These are phyloP conservation scores for Clarireedia homoeocarpa DNA, from an alignment of 2,329 filamentous ascomycete genomes.

Conservation along the genomic window DNA sequence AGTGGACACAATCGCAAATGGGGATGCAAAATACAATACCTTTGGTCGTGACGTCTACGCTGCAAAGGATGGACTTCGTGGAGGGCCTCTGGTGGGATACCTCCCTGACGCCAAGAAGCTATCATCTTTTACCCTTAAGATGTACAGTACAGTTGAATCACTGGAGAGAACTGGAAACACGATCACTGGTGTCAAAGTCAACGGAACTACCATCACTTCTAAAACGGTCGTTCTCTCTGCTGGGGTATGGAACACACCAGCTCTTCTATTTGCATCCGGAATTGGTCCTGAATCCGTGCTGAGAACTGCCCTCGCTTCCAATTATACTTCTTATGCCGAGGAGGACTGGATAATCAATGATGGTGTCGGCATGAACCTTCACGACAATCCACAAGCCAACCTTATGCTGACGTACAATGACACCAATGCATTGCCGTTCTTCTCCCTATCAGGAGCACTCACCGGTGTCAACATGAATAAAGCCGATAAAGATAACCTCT, in stretches of 20 bases:
- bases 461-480: not conserved
- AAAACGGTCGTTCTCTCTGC: not conserved
- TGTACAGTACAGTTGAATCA: not conserved
- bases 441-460: not conserved
- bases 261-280: not conserved
- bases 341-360: constrained; percentile 1
- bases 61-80: not conserved
- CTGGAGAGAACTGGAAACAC: not conserved
- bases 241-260: not conserved
- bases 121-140: not conserved
- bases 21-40: not conserved
- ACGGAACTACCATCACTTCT: not conserved
- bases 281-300: not conserved
- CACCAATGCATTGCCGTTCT: not conserved
- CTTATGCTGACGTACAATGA: not conserved
- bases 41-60: constrained; percentile 3
- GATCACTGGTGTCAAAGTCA: not conserved
- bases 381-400: not conserved
- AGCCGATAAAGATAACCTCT: not conserved
- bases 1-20: not conserved
- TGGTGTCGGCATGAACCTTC: not conserved
- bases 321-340: not conserved
- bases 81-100: constrained; percentile 1
- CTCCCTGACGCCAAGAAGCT: not conserved
- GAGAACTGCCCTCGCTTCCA: not conserved